phyloP scores from a whole-genome alignment of 2,329 filamentous ascomycete species.

The Penicillium thymicola region DNA sequence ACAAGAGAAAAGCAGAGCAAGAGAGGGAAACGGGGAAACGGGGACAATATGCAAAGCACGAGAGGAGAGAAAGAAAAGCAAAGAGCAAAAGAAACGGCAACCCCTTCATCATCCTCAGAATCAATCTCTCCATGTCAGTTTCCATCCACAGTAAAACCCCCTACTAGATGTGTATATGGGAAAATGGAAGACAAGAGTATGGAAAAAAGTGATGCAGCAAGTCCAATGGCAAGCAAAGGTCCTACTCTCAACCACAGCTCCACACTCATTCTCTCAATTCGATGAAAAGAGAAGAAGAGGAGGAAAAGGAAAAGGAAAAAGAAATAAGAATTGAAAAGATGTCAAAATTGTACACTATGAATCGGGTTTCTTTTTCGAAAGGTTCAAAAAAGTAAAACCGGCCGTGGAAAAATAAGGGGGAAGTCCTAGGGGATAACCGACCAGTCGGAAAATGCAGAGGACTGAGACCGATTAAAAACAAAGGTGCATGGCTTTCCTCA shows the following conservation, averaged over 20 bases:
- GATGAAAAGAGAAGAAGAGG: not conserved
- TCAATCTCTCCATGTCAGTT: not conserved
- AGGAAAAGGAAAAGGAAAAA: conserved; percentile 1
- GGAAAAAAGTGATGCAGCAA: not conserved
- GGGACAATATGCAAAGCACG: conserved; percentile 1
- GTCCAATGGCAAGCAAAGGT: not conserved
- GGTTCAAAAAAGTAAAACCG: conserved; percentile 15
- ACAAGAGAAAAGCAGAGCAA: not conserved
- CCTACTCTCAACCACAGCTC: not conserved
- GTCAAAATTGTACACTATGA: conserved; percentile 33
- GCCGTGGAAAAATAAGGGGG: conserved; percentile 3
- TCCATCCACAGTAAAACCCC: not conserved
- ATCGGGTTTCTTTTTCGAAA: conserved; percentile 13
- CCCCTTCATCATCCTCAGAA: not conserved
- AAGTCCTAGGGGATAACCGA: conserved; percentile 16
- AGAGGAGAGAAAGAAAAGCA: not conserved
- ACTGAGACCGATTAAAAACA: conserved; percentile 11
- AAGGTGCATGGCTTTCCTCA: conserved; percentile 7
- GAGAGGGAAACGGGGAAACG: no score
- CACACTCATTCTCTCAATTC: not conserved
- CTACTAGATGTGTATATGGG: not conserved
- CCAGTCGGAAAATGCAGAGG: conserved; percentile 29
- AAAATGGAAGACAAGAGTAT: not conserved
- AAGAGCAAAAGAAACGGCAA: not conserved
- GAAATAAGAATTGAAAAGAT: conserved; percentile 22